Conservation (phyloP, 345 rosid species). For the Salix dunnii region DNA sequence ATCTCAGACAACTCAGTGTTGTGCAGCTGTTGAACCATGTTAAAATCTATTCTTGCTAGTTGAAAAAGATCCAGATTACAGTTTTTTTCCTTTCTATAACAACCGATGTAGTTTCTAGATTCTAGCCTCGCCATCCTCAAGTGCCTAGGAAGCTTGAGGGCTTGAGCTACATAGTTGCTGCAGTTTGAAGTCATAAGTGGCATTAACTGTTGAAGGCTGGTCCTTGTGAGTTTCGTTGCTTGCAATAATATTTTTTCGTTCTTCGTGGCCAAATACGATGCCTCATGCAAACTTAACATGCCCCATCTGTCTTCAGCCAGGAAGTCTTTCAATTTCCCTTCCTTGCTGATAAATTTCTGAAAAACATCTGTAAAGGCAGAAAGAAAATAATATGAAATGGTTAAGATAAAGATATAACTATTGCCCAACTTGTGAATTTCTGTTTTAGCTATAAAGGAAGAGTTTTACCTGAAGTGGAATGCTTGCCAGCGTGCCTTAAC, state of each 20-base stretch:
- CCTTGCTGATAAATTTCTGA: slow-evolving; percentile 4
- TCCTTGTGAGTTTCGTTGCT: slow-evolving; percentile 20
- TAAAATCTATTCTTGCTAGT: slow-evolving; percentile 20
- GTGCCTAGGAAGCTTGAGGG: slow-evolving; percentile 25
- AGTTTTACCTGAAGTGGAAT: slow-evolving; percentile 11
- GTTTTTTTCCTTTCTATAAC: slow-evolving; percentile 9
- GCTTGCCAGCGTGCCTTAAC: slow-evolving; percentile 19
- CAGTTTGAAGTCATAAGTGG: background rate
- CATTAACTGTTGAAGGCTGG: background rate
- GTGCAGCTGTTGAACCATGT: slow-evolving; percentile 18
- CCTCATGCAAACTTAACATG: slow-evolving; percentile 23
- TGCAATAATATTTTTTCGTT: slow-evolving; percentile 7
- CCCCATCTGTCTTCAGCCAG: slow-evolving; percentile 9
- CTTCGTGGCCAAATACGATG: slow-evolving; percentile 20
- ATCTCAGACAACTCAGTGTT: slow-evolving; percentile 24
- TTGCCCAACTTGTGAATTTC: no score
- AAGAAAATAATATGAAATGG: no score
- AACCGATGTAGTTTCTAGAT: slow-evolving; percentile 17
- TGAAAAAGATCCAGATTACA: slow-evolving; percentile 2
- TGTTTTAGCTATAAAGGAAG: no score
- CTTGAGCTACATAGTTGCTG: background rate
- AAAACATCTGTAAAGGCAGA: slow-evolving; percentile 10
- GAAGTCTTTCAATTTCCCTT: background rate
- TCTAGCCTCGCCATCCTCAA: slow-evolving; percentile 28
- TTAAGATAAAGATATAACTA: no score